Evolutionary conservation across 2,329 filamentous ascomycete species (phyloP), one percentile per base, ranked within the genome.

Genomic region (Dactylellina haptotyla): DNA sequence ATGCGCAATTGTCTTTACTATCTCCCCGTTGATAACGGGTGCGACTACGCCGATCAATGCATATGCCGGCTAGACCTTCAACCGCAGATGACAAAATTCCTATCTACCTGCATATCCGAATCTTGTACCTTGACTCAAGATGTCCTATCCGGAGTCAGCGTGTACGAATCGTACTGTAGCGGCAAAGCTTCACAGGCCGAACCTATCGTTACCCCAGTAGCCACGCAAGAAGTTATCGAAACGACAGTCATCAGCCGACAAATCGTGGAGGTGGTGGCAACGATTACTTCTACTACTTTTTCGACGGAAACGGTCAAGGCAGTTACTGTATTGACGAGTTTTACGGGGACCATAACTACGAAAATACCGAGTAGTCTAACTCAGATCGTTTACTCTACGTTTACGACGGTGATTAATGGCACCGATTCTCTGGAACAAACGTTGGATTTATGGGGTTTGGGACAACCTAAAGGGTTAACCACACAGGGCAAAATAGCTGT

Each of bases 1-100:
- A 56, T 73, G 48, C 53, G 39, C 20, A 46, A 48, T 28, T 73
- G 69, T 20, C 4, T 73, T 4, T 61, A 28, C n/a, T 56, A 54
- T 26, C 26, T 73, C n/a, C 5, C 23, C 3, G 8, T 2, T 10
- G 28, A 54, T 18, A 73, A 66, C n/a, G 61, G 48, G 12, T 73
- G 69, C 54, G 45, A 50, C 16, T 26, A 66, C 30, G 56, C 51
- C 6, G 51, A 73, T 16, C 1, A 5, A 2, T 73, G 69, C 23
- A 46, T 64, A 12, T 73, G 69, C 25, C 69, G 69, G 16, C 25
- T 53, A 26, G 69, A 73, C 25, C 54, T 73, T 18, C 61, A 65
- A 14, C 45, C 69, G 2, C 54, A 54, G 16, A 43, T 66, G 4
- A 73, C 69, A 5, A 18, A 20, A 9, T 73, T 66, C 30, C 34